A percentile compares a stretch with the other conserved stretches of the same genome.
phyloP scores from a whole-genome alignment of 2,329 filamentous ascomycete genomes.

The Claviceps sp. region DNA sequence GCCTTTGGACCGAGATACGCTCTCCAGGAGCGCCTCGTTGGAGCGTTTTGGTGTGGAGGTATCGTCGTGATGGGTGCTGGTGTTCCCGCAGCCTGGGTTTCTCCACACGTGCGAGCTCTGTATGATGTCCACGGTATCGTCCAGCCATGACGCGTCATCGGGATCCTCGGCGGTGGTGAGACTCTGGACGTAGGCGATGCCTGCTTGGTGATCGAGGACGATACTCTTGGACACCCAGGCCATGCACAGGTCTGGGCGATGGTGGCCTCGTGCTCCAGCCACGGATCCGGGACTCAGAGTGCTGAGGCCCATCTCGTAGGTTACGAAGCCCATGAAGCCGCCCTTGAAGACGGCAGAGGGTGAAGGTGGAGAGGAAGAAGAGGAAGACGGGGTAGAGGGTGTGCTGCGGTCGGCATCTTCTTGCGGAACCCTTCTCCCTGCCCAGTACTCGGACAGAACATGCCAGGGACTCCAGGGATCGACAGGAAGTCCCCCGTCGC shows the following conservation, averaged over 20 bases:
- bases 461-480: conserved; percentile 33
- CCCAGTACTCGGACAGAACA: conserved; percentile 32
- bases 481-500: conserved; percentile 4
- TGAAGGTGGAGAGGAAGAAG: too few species aligned
- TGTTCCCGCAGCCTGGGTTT: conserved; percentile 2
- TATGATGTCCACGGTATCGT: conserved; percentile 16
- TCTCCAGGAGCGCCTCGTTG: conserved; percentile 10
- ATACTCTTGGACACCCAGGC: conserved; percentile 66
- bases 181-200: conserved; percentile 49
- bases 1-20: neutral
- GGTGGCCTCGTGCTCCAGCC: conserved; percentile 17
- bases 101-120: conserved; percentile 21
- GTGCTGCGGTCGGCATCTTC: neutral
- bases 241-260: conserved; percentile 58
- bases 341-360: conserved; percentile 52
- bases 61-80: neutral
- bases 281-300: conserved; percentile 19
- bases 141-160: conserved; percentile 18
- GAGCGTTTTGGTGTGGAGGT: conserved; percentile 1
- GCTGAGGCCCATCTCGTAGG: conserved; percentile 66
- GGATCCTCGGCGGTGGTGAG: conserved; percentile 14
- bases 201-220: conserved; percentile 57
- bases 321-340: conserved; percentile 72
- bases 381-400: too few species aligned
- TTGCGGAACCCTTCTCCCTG: conserved; percentile 13